These are phyloP conservation scores for Vanderwaltozyma polyspora DNA, from an alignment of 805 yeast species.

Conservation along the genomic window DNA sequence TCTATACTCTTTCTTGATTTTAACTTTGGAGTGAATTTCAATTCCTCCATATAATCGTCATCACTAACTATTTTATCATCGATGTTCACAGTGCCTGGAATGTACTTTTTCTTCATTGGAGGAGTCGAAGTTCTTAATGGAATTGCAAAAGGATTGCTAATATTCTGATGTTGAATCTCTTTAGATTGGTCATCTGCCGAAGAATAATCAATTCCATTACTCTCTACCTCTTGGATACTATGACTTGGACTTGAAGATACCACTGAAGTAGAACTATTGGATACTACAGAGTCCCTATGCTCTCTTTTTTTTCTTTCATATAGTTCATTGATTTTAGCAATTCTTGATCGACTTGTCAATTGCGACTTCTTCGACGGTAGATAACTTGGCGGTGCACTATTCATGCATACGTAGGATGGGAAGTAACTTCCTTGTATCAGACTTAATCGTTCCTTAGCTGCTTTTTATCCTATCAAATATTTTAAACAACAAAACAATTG, in stretches of 20 bases:
- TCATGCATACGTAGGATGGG: not conserved
- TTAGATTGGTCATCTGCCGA: not conserved
- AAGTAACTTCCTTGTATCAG: not conserved
- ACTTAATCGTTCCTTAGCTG: too few relatives aligned
- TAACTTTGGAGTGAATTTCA: slow-evolving; percentile 23
- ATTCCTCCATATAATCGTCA: slow-evolving; percentile 23
- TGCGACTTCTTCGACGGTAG: slow-evolving; percentile 12
- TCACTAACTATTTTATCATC: not conserved
- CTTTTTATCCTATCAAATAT: too few relatives aligned
- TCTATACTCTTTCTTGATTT: slow-evolving; percentile 14
- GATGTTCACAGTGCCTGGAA: too few relatives aligned
- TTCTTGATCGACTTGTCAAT: slow-evolving; percentile 15
- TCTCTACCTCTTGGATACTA: not conserved
- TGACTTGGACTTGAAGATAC: not conserved
- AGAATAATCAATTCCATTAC: not conserved
- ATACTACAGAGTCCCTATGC: not conserved
- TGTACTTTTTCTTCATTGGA: not conserved
- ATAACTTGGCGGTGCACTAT: slow-evolving; percentile 6
- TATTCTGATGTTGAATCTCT: not conserved
- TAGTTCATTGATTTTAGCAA: slow-evolving; percentile 16
- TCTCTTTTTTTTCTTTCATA: slow-evolving; percentile 9
- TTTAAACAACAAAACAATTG: too few relatives aligned
- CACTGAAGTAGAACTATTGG: not conserved
- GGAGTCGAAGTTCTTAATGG: not conserved
- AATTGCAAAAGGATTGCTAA: not conserved